Percentiles rank a stretch among this genome's conserved stretches.
phyloP scores from a whole-genome alignment of 2,329 filamentous ascomycete species.

The Phialemoniopsis sp. region DNA sequence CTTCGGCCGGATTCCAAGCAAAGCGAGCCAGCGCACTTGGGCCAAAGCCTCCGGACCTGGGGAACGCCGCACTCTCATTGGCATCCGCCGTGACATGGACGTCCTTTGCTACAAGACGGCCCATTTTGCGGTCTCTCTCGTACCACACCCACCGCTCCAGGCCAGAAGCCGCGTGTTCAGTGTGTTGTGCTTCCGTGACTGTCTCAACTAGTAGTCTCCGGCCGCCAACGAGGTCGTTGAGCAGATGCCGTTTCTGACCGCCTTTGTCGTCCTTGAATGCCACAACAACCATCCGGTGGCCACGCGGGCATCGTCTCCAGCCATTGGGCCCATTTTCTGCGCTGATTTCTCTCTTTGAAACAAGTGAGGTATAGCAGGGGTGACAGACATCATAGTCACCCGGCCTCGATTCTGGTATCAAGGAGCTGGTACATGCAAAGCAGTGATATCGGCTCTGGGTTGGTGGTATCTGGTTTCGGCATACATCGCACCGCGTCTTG shows the following conservation, averaged over 20 bases:
- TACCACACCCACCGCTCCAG: conserved; percentile 51
- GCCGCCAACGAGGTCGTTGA: conserved; percentile 75
- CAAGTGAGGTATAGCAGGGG: conserved; percentile 67
- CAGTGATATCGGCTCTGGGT: conserved; percentile 75
- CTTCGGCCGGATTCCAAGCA: conserved; percentile 70
- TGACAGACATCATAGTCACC: conserved; percentile 89
- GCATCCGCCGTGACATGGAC: conserved; percentile 40
- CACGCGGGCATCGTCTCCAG: conserved; percentile 77
- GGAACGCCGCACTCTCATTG: conserved; percentile 41
- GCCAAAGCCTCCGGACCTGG: conserved; percentile 72
- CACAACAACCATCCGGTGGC: conserved; percentile 81
- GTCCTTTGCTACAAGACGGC: conserved; percentile 46
- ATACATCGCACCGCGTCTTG: conserved; percentile 74
- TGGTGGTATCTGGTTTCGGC: conserved; percentile 67
- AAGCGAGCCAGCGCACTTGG: conserved; percentile 62
- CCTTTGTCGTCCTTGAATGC: conserved; percentile 66
- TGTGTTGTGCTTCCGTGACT: conserved; percentile 26
- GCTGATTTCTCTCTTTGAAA: conserved; percentile 60
- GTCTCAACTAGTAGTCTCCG: conserved; percentile 60
- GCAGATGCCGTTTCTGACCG: conserved; percentile 63
- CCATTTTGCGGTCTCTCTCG: conserved; percentile 29
- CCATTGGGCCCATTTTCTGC: conserved; percentile 72
- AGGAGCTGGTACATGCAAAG: conserved; percentile 60
- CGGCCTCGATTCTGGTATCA: conserved; percentile 35
- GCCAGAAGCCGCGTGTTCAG: conserved; percentile 13